Percentiles rank a stretch among this genome's conserved stretches.
Conservation (phyloP, 2,329 filamentous ascomycete genomes). For the Kalaharituber pfeilii region DNA sequence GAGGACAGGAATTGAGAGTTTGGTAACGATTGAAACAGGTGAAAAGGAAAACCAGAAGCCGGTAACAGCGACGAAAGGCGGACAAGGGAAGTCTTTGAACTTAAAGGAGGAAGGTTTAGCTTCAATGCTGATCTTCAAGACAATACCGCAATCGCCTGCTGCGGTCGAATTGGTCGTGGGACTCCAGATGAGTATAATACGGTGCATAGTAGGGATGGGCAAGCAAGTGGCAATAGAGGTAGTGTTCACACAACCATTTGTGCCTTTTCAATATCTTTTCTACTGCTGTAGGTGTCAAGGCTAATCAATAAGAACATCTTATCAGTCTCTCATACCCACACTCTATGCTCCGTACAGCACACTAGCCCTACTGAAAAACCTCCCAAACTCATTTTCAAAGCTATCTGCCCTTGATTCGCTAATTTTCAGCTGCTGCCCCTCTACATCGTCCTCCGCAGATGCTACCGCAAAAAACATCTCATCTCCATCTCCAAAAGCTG, state of each 20-base stretch:
- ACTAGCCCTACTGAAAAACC: conserved; percentile 10
- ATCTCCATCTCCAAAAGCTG: not conserved
- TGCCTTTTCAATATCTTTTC: not conserved
- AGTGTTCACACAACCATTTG: not conserved
- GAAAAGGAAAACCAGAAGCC: not conserved
- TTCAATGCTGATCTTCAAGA: conserved; percentile 14
- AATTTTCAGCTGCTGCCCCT: not conserved
- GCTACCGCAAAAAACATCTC: not conserved
- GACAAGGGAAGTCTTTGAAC: not conserved
- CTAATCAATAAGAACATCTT: conserved; percentile 5
- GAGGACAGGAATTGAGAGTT: conserved; percentile 1
- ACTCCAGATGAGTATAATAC: conserved; percentile 15
- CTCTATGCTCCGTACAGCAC: conserved; percentile 11
- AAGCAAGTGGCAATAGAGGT: conserved; percentile 16
- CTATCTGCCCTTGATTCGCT: not conserved
- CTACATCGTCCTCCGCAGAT: not conserved
- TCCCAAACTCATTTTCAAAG: conserved; percentile 10
- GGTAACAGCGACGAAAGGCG: not conserved
- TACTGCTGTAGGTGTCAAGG: not conserved
- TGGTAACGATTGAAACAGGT: conserved; percentile 1
- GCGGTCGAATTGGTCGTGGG: conserved; percentile 14
- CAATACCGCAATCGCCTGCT: conserved; percentile 5
- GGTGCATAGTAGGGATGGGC: conserved; percentile 17
- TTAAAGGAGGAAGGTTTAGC: conserved; percentile 6
- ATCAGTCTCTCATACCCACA: conserved; percentile 13